Percentiles rank a stretch among this genome's conserved stretches.
Evolutionary conservation across 176 grass and related monocot species (phyloP).

Genomic region (Coix lacrymajobi): DNA sequence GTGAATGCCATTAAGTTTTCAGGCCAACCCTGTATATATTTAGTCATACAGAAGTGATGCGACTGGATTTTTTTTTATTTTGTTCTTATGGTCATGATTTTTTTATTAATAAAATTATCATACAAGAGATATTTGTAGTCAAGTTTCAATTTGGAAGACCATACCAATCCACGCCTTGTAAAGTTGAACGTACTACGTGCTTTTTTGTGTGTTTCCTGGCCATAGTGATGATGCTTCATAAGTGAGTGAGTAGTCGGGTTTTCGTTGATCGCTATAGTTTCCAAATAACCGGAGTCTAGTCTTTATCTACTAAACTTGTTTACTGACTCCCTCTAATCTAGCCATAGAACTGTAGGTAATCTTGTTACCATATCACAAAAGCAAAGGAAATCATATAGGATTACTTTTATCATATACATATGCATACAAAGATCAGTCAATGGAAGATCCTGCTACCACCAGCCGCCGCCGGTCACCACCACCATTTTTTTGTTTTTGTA

Average conservation of each 20-base stretch:
- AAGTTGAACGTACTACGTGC: background rate
- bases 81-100: background rate
- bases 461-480: background rate
- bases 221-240: background rate
- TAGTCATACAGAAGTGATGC: background rate
- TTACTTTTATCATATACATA: background rate
- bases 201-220: background rate
- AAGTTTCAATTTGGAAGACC: background rate
- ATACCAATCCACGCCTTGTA: background rate
- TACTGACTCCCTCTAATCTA: background rate
- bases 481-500: background rate
- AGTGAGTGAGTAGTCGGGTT: background rate
- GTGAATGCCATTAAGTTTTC: background rate
- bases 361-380: background rate
- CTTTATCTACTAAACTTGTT: background rate
- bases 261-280: background rate
- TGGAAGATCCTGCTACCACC: background rate
- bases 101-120: background rate
- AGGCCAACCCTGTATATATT: background rate
- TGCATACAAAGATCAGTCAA: background rate
- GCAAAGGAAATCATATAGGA: background rate
- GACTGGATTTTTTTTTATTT: background rate
- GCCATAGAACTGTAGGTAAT: background rate
- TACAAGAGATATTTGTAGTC: background rate
- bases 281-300: background rate